phyloP scores from a whole-genome alignment of 768 basidiomycete species.

The Melanogaster broomeanus region DNA sequence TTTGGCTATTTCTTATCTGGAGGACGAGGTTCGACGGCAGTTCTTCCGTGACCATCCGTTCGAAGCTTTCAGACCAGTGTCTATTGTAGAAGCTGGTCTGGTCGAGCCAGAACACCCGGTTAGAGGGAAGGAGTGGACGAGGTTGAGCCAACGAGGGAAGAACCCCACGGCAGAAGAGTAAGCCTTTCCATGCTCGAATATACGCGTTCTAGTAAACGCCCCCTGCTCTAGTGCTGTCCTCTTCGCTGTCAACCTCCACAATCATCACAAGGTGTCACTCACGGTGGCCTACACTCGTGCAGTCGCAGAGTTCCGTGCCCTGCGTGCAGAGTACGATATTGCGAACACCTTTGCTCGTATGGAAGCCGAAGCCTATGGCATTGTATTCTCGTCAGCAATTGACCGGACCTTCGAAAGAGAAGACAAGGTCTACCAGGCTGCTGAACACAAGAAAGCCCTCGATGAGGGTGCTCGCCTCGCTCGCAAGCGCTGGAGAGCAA shows the following conservation, averaged over 20 bases:
- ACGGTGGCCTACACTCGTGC: constrained; percentile 80
- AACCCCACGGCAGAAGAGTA: constrained; percentile 93
- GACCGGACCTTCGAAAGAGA: constrained; percentile 63
- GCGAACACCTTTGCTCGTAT: constrained; percentile 72
- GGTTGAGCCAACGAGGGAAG: constrained; percentile 75
- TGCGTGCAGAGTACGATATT: constrained; percentile 84
- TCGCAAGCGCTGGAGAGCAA: constrained; percentile 77
- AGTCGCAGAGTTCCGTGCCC: constrained; percentile 82
- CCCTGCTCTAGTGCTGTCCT: constrained; percentile 63
- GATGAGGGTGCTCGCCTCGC: constrained; percentile 64
- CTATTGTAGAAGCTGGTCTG: constrained; percentile 68
- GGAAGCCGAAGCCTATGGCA: constrained; percentile 81
- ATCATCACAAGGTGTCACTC: constrained; percentile 61
- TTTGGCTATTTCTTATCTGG: constrained; percentile 68
- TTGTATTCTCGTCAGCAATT: constrained; percentile 62
- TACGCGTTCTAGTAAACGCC: constrained; percentile 9
- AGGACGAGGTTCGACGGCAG: constrained; percentile 83
- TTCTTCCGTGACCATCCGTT: constrained; percentile 98
- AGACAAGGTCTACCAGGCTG: constrained; percentile 59
- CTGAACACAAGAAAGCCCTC: constrained; percentile 54
- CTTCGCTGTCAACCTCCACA: constrained; percentile 79
- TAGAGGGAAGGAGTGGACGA: constrained; percentile 67
- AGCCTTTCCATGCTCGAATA: constrained; percentile 30
- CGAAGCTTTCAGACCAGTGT: constrained; percentile 83
- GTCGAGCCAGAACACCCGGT: constrained; percentile 60